Percentiles rank a stretch among this genome's conserved stretches.
phyloP scores from a whole-genome alignment of 176 grass and related monocot genomes.

The Pontederia crassipes region DNA sequence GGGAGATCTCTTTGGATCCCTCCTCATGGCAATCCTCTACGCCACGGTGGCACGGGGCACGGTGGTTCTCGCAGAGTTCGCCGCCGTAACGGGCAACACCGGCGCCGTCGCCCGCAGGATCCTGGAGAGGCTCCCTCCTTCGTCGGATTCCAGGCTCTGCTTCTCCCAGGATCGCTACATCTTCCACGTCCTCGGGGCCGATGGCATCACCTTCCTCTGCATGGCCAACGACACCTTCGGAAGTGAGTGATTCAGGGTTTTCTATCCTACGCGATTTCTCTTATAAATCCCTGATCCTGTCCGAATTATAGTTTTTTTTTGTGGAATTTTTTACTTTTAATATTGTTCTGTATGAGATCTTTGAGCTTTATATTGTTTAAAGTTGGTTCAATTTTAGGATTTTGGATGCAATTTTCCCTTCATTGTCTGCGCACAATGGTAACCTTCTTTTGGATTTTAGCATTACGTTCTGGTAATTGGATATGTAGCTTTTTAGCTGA shows the following conservation, averaged over 20 bases:
- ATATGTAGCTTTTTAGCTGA: no score
- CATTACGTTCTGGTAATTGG: no score
- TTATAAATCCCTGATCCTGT: neutral
- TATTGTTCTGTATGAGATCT: neutral
- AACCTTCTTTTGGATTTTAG: no score
- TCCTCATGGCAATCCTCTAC: slow-evolving; percentile 63
- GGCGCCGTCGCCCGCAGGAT: slow-evolving; percentile 69
- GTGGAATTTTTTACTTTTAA: neutral
- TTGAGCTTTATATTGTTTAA: no score
- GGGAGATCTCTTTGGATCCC: no score
- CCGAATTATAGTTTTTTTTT: neutral
- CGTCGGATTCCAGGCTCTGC: slow-evolving; percentile 66
- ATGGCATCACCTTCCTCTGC: slow-evolving; percentile 74
- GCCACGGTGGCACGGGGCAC: slow-evolving; percentile 71
- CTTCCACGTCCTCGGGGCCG: slow-evolving; percentile 79
- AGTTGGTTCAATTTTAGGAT: neutral
- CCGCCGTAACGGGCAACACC: slow-evolving; percentile 71
- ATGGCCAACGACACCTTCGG: slow-evolving; percentile 98
- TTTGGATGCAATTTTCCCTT: no score
- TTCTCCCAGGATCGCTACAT: slow-evolving; percentile 94
- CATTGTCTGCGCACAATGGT: no score
- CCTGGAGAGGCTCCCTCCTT: slow-evolving; percentile 68
- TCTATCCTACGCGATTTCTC: neutral
- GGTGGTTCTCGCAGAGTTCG: slow-evolving; percentile 87
- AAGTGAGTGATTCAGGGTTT: slow-evolving; percentile 22